Evolutionary conservation across 768 basidiomycete species (phyloP), one percentile per base, ranked within the genome.

Genomic region (Termitomyces sp.): DNA sequence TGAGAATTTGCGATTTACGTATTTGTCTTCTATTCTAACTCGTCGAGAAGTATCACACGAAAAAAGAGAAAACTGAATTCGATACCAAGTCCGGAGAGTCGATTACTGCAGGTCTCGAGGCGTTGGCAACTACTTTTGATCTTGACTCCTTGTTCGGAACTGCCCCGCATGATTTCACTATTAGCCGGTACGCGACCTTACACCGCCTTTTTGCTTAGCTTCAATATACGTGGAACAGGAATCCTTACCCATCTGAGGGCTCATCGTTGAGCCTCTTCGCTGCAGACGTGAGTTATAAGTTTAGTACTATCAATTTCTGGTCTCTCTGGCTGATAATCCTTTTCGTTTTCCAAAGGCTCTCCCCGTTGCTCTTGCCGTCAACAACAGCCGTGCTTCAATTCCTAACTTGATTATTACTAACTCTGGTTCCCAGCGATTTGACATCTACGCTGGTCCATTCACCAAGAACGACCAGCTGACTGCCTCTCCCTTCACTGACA

Each of bases 391-490:
- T 27, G 77, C 82, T 4, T 69, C 68, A 2, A 79, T 81, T 48
- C 84, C 88, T 41, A 84, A 79, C 60, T 73, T 90, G 62, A 81
- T 88, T 67, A 81, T 91, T 58, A 72, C 76, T 55, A 85, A 89
- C 69, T 82, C 86, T 1, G 88, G 83, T 13, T 81, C 76, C 9
- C 74, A 83, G 64, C 83, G 89, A 46, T 90, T 84, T 71, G 81
- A 87, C 61, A 68, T 92, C 53, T 85, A 83, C 65, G 62, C 76
- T 1, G 91, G 91, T 2, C 63, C 82, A 3, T 93, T 94, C 72
- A 87, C 87, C 24, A 84, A 84, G 68, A 90, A 93, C 67, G 90
- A 94, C 67, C 86, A 91, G 63, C 79, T 92, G 37, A 88, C 89
- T 0, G 81, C 82, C 0, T 84, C 82, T 8, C 90, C 92, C 0